Percentiles rank a stretch among this genome's conserved stretches.
Evolutionary conservation across 768 basidiomycete genomes (phyloP).

Genomic region (Neoboletus subvelutipes): DNA sequence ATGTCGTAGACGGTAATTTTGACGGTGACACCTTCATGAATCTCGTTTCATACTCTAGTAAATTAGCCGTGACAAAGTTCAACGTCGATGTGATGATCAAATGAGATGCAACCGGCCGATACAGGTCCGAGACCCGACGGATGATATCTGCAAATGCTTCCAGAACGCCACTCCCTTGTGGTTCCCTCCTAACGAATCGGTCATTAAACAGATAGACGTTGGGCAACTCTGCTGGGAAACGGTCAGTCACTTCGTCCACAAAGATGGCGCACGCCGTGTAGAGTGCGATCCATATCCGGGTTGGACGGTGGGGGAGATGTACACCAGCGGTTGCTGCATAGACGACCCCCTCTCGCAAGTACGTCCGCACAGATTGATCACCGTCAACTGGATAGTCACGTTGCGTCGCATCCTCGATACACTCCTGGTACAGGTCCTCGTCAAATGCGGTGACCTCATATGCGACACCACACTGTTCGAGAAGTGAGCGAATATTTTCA

Average conservation of each 20-base stretch:
- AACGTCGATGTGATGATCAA: slow-evolving; percentile 37
- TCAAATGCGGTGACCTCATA: slow-evolving; percentile 14
- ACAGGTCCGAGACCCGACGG: background rate
- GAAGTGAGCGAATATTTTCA: slow-evolving; percentile 12
- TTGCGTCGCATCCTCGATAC: slow-evolving; percentile 19
- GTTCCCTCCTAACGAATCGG: slow-evolving; percentile 19
- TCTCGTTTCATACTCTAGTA: slow-evolving; percentile 33
- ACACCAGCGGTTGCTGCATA: slow-evolving; percentile 10
- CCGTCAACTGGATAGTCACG: slow-evolving; percentile 29
- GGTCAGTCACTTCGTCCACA: slow-evolving; percentile 35
- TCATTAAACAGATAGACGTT: background rate
- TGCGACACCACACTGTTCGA: slow-evolving; percentile 14
- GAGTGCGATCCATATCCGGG: background rate
- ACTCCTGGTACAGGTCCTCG: slow-evolving; percentile 18
- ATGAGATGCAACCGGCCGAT: slow-evolving; percentile 29
- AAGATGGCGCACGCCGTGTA: no score
- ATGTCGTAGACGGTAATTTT: background rate
- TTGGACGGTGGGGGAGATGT: background rate
- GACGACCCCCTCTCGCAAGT: slow-evolving; percentile 31
- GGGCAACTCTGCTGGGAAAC: slow-evolving; percentile 18
- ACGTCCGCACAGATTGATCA: slow-evolving; percentile 23
- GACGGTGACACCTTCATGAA: slow-evolving; percentile 24
- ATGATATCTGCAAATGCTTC: background rate
- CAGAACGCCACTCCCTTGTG: slow-evolving; percentile 24
- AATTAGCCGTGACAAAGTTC: slow-evolving; percentile 34